Evolutionary conservation across 148 eudicot species (phyloP).

Genomic region (Dysphania ambrosioides): DNA sequence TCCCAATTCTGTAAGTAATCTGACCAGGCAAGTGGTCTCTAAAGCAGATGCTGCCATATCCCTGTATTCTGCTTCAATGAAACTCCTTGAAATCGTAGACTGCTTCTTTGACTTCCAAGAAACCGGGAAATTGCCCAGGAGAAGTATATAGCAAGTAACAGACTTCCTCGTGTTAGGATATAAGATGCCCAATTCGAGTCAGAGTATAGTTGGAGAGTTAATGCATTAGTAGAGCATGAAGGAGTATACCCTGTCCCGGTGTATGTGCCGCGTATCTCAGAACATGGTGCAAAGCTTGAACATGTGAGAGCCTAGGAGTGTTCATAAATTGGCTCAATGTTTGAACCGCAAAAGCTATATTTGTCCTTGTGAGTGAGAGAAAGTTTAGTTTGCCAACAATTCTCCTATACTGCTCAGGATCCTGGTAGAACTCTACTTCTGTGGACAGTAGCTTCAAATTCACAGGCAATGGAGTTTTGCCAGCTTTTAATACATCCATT

Average conservation of each 20-base stretch:
- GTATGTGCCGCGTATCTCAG: background rate
- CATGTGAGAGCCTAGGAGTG: background rate
- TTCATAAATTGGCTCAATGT: slow-evolving; percentile 11
- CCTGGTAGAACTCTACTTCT: background rate
- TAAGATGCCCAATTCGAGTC: slow-evolving; percentile 3
- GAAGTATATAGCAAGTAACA: background rate
- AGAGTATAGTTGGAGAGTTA: background rate
- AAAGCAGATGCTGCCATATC: background rate
- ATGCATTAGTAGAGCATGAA: background rate
- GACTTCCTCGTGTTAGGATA: background rate
- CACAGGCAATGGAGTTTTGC: background rate
- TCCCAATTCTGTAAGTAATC: slow-evolving; percentile 1
- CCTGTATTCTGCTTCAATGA: background rate
- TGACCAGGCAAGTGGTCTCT: background rate
- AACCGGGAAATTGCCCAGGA: background rate
- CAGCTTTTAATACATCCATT: background rate
- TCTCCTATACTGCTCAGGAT: background rate
- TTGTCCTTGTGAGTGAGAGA: slow-evolving; percentile 1
- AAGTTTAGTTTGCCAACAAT: slow-evolving; percentile 10
- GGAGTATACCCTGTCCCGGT: background rate
- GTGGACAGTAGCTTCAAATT: background rate
- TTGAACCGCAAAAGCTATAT: background rate
- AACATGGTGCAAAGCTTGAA: background rate
- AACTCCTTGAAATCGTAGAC: too few species aligned
- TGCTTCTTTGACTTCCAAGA: too few species aligned